Percentiles rank a stretch among this genome's conserved stretches.
phyloP scores from a whole-genome alignment of 1,139 yeast genomes.

The Hemisphaericaspora subhashii region DNA sequence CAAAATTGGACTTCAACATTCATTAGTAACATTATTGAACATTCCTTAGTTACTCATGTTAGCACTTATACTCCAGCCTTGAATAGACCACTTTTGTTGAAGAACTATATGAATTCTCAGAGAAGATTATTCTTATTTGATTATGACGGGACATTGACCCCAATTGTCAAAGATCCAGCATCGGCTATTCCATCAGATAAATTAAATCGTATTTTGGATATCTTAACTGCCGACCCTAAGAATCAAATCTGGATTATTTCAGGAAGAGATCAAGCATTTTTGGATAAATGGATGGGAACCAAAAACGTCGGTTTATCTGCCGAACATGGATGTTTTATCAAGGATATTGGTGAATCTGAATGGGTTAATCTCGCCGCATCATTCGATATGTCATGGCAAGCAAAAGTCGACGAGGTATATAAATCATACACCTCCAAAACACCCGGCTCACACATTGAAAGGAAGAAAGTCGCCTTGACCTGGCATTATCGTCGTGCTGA shows the following conservation, averaged over 20 bases:
- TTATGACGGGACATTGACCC: slow-evolving; percentile 96
- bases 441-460: slow-evolving; percentile 86
- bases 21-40: slow-evolving; percentile 53
- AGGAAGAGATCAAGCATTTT: slow-evolving; percentile 90
- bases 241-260: slow-evolving; percentile 94
- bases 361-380: slow-evolving; percentile 88
- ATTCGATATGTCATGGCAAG: slow-evolving; percentile 94
- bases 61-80: slow-evolving; percentile 79
- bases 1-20: slow-evolving; percentile 80
- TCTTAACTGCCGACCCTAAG: slow-evolving; percentile 69
- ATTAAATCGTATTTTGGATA: slow-evolving; percentile 57
- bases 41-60: slow-evolving; percentile 44
- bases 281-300: slow-evolving; percentile 85
- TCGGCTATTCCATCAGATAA: slow-evolving; percentile 93
- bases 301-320: slow-evolving; percentile 81
- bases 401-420: slow-evolving; percentile 72
- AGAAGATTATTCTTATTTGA: slow-evolving; percentile 86
- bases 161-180: slow-evolving; percentile 95
- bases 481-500: slow-evolving; percentile 98
- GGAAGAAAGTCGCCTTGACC: slow-evolving; percentile 88
- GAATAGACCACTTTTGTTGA: slow-evolving; percentile 66
- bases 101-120: slow-evolving; percentile 58
- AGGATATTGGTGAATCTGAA: slow-evolving; percentile 54
- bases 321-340: slow-evolving; percentile 96
- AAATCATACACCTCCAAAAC: slow-evolving; percentile 78